phyloP scores from a whole-genome alignment of 169 alveolate genomes.

The Perkinsus chesapeaki region DNA sequence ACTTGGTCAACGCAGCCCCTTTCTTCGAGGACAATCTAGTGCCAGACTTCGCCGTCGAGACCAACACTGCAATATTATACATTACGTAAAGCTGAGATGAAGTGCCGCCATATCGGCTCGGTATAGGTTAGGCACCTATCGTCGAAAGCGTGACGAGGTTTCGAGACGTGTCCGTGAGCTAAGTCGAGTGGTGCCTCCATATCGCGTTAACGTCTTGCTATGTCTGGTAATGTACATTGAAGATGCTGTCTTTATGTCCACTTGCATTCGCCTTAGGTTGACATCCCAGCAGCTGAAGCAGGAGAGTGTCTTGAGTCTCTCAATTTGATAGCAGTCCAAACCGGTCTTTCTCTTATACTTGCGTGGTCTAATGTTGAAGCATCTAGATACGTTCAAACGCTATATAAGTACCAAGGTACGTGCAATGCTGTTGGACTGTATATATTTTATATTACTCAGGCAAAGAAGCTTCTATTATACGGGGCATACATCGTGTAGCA shows the following conservation, averaged over 20 bases:
- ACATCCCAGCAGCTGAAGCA: background rate
- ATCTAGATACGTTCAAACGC: background rate
- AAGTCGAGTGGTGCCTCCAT: background rate
- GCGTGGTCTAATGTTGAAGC: background rate
- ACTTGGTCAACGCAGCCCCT: background rate
- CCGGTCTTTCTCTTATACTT: background rate
- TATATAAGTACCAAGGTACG: background rate
- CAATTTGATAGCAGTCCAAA: background rate
- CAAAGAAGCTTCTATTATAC: background rate
- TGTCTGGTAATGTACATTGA: background rate
- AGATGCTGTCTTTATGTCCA: background rate
- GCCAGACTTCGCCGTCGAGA: background rate
- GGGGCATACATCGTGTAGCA: background rate
- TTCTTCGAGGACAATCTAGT: background rate
- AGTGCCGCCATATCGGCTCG: background rate
- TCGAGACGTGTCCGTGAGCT: background rate
- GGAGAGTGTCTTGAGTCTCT: background rate
- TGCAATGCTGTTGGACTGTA: background rate
- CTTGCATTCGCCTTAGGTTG: background rate
- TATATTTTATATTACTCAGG: background rate
- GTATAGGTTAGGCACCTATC: background rate
- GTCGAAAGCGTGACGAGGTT: background rate
- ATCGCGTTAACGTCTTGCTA: background rate
- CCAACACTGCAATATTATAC: background rate
- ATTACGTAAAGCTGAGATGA: background rate